Base-by-base conservation (phyloP, 768 basidiomycete genomes). In the Lactifluus volemus region DNA sequence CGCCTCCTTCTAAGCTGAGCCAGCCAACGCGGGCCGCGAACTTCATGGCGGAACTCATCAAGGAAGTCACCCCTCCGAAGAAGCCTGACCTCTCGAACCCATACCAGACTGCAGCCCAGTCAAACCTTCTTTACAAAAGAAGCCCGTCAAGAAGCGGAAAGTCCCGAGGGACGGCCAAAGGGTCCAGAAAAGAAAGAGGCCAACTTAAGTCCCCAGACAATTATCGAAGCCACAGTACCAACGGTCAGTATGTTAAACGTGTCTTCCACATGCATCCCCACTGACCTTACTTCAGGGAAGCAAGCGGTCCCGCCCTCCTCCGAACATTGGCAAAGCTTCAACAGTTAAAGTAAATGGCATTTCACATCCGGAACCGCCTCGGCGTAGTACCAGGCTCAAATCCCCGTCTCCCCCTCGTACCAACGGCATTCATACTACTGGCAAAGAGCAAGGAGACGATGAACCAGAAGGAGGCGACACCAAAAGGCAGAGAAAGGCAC, bases 221-320 rank as follows among this genome's bases (percentile, higher is more conserved):
- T 88, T 53, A 86, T 91, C 49, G 86, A 89, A 72, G 86, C 88
- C 3, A 89, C 88, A 2, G 68, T 90, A 12, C 89, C 89, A 14
- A 88, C 56, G 29, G 65, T 66, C 32, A 53, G 60, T 52, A 21
- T 84, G 78, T 84, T 83, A 60, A 60, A 79, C 71, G 30, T 63
- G 36, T 39, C 39, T 30, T n/a, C 42, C 15, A 14, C 4, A 7
- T 51, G 19, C 32, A 30, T 42, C 32, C 8, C 57, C 48, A 21
- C 59, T 67, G 21, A 67, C 49, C 29, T 60, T 62, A 45, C 61
- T 65, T 25, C 68, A 89, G 88, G 89, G 88, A 60, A 88, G 84
- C 69, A 88, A 88, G 68, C 84, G 89, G 49, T 82, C 86, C 48
- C 81, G 88, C 44, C 88, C 89, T 5, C 85, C 86, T n/a, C 71